Evolutionary conservation across 805 yeast species (phyloP).

Genomic region (Candida suzukii): DNA sequence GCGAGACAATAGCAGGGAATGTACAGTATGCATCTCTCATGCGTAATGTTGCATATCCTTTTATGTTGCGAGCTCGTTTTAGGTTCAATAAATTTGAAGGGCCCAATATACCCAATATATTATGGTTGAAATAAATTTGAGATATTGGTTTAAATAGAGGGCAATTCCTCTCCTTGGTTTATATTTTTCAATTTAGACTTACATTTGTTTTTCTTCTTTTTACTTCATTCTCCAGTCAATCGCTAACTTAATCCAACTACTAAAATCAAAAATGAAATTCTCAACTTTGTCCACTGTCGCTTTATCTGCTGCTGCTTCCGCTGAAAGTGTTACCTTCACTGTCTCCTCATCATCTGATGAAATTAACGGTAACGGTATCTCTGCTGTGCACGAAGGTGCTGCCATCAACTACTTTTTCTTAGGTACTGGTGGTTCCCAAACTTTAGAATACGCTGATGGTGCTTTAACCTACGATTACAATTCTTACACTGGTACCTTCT

Average conservation of each 20-base stretch:
- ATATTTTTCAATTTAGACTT: not conserved
- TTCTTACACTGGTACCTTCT: not conserved
- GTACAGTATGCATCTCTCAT: too few relatives aligned
- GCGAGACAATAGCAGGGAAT: too few relatives aligned
- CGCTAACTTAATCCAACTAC: not conserved
- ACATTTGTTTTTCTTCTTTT: not conserved
- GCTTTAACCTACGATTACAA: constrained; percentile 13
- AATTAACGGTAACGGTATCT: constrained; percentile 22
- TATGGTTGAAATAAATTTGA: too few relatives aligned
- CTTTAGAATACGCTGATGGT: constrained; percentile 7
- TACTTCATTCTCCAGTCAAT: too few relatives aligned
- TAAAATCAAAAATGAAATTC: not conserved
- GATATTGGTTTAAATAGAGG: not conserved
- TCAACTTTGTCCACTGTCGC: constrained; percentile 3
- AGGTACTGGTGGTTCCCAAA: constrained; percentile 5
- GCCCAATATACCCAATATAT: too few relatives aligned
- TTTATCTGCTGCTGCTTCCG: constrained; percentile 5
- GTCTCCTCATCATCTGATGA: constrained; percentile 17
- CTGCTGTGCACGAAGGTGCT: constrained; percentile 38
- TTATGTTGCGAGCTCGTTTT: too few relatives aligned
- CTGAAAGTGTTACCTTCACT: constrained; percentile 12
- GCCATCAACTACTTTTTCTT: constrained; percentile 35
- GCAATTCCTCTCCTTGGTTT: not conserved
- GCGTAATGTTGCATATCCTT: too few relatives aligned
- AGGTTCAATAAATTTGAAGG: too few relatives aligned